A percentile compares a stretch with the other conserved stretches of the same genome.
These are phyloP conservation scores for Pseudocercospora musae DNA, from an alignment of 2,329 filamentous ascomycete species.

Conservation along the genomic window DNA sequence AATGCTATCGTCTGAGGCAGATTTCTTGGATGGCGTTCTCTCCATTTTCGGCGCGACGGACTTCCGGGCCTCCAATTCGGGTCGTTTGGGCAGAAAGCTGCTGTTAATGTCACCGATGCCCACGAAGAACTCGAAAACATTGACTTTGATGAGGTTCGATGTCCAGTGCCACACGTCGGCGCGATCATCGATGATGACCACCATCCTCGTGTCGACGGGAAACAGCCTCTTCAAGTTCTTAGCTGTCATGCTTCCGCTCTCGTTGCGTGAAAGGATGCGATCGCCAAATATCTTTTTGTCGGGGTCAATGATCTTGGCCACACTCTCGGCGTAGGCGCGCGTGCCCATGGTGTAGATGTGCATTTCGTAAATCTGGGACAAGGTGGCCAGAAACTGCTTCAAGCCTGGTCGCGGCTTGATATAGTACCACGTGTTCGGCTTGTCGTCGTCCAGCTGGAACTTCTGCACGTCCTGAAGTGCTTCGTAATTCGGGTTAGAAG, in stretches of 20 bases:
- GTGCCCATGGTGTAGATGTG: slow-evolving; percentile 99
- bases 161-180: slow-evolving; percentile 96
- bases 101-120: slow-evolving; percentile 99
- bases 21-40: slow-evolving; percentile 18
- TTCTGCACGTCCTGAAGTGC: slow-evolving; percentile 83
- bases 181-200: slow-evolving; percentile 96
- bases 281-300: slow-evolving; percentile 87
- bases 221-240: slow-evolving; percentile 91
- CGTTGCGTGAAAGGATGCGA: slow-evolving; percentile 91
- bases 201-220: slow-evolving; percentile 97
- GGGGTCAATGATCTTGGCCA: slow-evolving; percentile 90
- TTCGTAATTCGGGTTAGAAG: slow-evolving; percentile 82
- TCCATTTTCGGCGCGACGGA: slow-evolving; percentile 22
- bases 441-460: slow-evolving; percentile 88
- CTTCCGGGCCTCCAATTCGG: slow-evolving; percentile 39
- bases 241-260: slow-evolving; percentile 87
- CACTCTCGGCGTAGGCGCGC: slow-evolving; percentile 87
- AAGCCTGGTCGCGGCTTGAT: slow-evolving; percentile 94
- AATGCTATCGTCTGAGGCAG: slow-evolving; percentile 6
- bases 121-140: slow-evolving; percentile 95
- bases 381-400: slow-evolving; percentile 70
- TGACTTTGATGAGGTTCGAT: slow-evolving; percentile 89
- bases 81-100: slow-evolving; percentile 83
- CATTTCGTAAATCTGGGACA: slow-evolving; percentile 82
- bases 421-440: slow-evolving; percentile 89